A percentile compares a stretch with the other conserved stretches of the same genome.
Conservation (phyloP, 805 yeast genomes). For the Metschnikowia shivogae region DNA sequence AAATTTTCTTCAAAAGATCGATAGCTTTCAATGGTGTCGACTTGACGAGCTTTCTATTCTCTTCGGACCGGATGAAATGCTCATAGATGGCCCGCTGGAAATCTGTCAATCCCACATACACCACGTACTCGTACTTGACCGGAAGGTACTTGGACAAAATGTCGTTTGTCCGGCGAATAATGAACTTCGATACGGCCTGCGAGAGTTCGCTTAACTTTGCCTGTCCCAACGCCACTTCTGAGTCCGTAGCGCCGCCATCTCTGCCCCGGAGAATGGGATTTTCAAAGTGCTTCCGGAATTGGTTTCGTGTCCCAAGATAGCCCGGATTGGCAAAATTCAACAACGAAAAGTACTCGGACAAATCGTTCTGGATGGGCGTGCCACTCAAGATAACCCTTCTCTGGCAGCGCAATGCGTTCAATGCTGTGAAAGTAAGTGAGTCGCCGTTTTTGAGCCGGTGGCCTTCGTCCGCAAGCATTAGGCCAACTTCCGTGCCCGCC, state of each 20-base stretch:
- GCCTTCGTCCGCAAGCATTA: conserved; percentile 53
- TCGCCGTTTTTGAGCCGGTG: conserved; percentile 65
- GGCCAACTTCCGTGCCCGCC: conserved; percentile 75
- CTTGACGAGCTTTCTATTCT: conserved; percentile 58
- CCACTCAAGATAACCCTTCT: conserved; percentile 92
- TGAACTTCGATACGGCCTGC: conserved; percentile 76
- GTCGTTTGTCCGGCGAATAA: conserved; percentile 93
- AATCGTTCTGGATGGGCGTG: conserved; percentile 94
- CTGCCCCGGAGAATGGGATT: conserved; percentile 75
- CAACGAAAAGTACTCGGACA: conserved; percentile 88
- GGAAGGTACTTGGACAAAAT: conserved; percentile 91
- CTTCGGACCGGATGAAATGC: conserved; percentile 76
- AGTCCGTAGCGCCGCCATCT: conserved; percentile 84
- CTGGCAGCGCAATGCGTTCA: conserved; percentile 77
- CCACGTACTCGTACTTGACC: conserved; percentile 92
- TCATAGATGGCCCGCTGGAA: conserved; percentile 70
- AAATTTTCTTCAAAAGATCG: conserved; percentile 80
- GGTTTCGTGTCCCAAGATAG: conserved; percentile 74
- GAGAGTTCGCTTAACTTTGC: conserved; percentile 66
- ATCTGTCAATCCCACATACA: conserved; percentile 81
- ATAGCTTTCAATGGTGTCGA: conserved; percentile 89
- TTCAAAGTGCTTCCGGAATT: conserved; percentile 84
- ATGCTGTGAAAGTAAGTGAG: conserved; percentile 82
- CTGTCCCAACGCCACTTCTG: conserved; percentile 68
- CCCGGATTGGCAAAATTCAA: conserved; percentile 94